Evolutionary conservation across 495 filamentous ascomycete species (phyloP), one percentile per base, ranked within the genome.

Genomic region (Tuber melanosporum): DNA sequence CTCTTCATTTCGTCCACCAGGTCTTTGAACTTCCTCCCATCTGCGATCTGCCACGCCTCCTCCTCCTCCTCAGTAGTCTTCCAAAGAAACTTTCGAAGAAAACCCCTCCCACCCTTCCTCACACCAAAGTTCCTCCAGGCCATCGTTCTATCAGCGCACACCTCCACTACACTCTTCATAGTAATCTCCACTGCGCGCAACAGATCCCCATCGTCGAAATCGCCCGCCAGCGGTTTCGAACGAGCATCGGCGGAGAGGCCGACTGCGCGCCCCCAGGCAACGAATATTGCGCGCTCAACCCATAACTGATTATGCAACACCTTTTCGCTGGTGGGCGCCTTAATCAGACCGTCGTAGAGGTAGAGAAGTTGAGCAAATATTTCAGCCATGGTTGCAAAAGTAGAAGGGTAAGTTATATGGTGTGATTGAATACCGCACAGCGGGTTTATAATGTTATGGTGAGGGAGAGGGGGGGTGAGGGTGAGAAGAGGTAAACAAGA

Each of bases 11-110:
- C 73, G 62, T 41, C n/a, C 15, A 71, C 44, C 2, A 57, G 47
- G 26, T 74, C 73, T 22, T 57, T 74, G 45, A 57, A 57, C 26
- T 57, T 74, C 73, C 47, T 74, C 43, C 43, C 26, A 70, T 74
- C 45, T 6, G 41, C 47, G 62, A 74, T 42, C 46, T 74, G 46
- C 43, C 22, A 32, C 26, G 41, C 73, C 22, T 74, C 46, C 1
- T 57, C 22, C 4, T 71, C 73, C 73, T 41, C 43, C 14, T 74
- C 57, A 6, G 57, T 66, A 17, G n/a, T 66, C 57, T 66, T 66
- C 57, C 57, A 66, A 32, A 66, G 26, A n/a, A 66, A 17, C n/a
- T 32, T 66, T 14, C 57, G 57, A 32, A 66, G 32, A 66, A 66
- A 17, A 32, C 57, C 57, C 14, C 57, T 32, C n/a, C 57, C 57